phyloP scores from a whole-genome alignment of 371 early-diverging fungal genomes.

The Fennellomyces sp. region DNA sequence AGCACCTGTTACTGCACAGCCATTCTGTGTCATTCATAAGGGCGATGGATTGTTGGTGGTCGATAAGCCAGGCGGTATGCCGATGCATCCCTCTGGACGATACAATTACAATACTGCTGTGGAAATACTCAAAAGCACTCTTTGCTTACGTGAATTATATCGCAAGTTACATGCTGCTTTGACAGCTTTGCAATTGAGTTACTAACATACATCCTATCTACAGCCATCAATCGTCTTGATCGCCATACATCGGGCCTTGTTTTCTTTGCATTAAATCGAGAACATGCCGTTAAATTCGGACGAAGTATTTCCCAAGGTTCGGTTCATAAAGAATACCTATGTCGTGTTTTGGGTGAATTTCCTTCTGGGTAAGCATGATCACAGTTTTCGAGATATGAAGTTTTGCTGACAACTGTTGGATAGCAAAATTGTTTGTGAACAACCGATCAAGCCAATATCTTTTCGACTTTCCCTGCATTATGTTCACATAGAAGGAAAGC shows the following conservation, averaged over 20 bases:
- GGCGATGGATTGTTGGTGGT: conserved; percentile 67
- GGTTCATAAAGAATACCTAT: conserved; percentile 86
- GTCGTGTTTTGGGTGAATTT: conserved; percentile 85
- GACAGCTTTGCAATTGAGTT: not conserved
- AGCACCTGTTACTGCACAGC: not conserved
- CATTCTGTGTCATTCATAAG: not conserved
- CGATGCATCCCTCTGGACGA: conserved; percentile 81
- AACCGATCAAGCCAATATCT: conserved; percentile 82
- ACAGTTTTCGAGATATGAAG: not conserved
- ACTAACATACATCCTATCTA: conserved; percentile 32
- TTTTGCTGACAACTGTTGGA: not conserved
- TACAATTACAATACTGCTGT: conserved; percentile 81
- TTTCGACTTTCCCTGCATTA: conserved; percentile 87
- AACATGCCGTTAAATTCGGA: conserved; percentile 64
- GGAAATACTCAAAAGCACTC: conserved; percentile 71
- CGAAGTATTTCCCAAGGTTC: conserved; percentile 59
- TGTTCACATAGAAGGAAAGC: conserved; percentile 83
- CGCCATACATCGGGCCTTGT: conserved; percentile 90
- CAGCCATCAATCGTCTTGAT: conserved; percentile 79
- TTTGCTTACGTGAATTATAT: conserved; percentile 66
- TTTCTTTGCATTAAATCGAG: conserved; percentile 68
- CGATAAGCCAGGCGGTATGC: conserved; percentile 90
- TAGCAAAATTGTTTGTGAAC: conserved; percentile 65
- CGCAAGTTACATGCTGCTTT: not conserved
- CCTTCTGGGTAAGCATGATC: conserved; percentile 48